Conservation (phyloP, 2,329 filamentous ascomycete genomes). For the Aquanectria penicillioides region DNA sequence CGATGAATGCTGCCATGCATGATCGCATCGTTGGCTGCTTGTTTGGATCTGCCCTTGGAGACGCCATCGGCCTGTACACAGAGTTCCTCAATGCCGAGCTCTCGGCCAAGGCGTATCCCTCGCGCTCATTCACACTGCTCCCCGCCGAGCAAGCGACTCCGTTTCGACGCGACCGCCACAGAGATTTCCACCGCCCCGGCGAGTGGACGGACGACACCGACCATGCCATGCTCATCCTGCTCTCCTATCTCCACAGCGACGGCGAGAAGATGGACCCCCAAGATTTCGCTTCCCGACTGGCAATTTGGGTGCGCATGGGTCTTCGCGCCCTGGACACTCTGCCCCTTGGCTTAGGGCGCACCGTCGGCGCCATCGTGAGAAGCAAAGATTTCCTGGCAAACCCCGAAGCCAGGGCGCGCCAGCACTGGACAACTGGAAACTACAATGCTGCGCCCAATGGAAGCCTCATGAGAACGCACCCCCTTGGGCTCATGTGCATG, state of each 20-base stretch:
- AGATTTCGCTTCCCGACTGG: slow-evolving; percentile 57
- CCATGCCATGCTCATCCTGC: slow-evolving; percentile 59
- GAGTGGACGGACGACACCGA: slow-evolving; percentile 67
- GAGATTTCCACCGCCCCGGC: slow-evolving; percentile 52
- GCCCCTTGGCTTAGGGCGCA: slow-evolving; percentile 58
- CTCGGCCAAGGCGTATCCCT: slow-evolving; percentile 49
- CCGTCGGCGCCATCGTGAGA: slow-evolving; percentile 57
- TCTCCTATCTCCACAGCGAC: slow-evolving; percentile 58
- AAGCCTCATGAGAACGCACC: slow-evolving; percentile 63
- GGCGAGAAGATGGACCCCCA: slow-evolving; percentile 48
- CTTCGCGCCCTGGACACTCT: slow-evolving; percentile 57
- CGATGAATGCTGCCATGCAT: slow-evolving; percentile 40
- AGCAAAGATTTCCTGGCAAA: slow-evolving; percentile 50
- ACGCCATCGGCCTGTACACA: slow-evolving; percentile 65
- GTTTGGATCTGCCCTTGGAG: slow-evolving; percentile 62
- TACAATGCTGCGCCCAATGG: slow-evolving; percentile 60
- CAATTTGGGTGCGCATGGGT: slow-evolving; percentile 59
- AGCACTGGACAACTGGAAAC: slow-evolving; percentile 52
- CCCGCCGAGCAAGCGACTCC: slow-evolving; percentile 50
- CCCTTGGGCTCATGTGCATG: slow-evolving; percentile 59
- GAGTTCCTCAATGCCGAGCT: slow-evolving; percentile 56
- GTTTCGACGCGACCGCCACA: slow-evolving; percentile 55
- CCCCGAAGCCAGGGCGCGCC: slow-evolving; percentile 51
- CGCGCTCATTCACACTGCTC: slow-evolving; percentile 51
- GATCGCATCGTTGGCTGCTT: slow-evolving; percentile 56